Base-by-base conservation (phyloP, 169 alveolate species). In the Eimeria tenella region DNA sequence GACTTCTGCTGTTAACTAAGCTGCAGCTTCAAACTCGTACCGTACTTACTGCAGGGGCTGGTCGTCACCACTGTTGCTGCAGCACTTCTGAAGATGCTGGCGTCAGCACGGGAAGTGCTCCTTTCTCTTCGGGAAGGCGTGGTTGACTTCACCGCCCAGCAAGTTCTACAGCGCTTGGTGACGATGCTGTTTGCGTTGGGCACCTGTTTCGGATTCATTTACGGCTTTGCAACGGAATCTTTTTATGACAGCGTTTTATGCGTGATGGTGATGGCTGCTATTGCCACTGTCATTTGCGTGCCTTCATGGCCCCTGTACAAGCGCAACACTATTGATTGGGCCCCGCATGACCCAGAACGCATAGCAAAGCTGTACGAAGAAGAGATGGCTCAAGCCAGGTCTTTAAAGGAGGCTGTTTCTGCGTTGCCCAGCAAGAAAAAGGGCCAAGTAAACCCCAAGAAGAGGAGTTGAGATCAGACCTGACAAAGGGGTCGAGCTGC, bases 281-380 rank as follows among this genome's bases (percentile, higher is more conserved):
- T 75, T 60, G 89, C 94, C n/a, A 63, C 70, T 49, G 65, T 90
- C 31, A 65, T 90, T 21, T 90, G 94, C 65, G 42, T 90, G 11
- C 94, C 94, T 8, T 90, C 94, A 4, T 90, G 94, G 94, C 94
- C 94, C 50, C 5, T 42, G 31, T 90, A 74, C 89, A 31, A 73
- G 23, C 68, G 73, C 19, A 65, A 74, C 82, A 31, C 88, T 4
- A 82, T 90, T 13, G 56, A 77, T 56, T 90, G 87, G 75, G 58
- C 94, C 74, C 94, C 94, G 5, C 94, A 90, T 52, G 94, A 90
- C 89, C 94, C 94, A 5, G 65, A 4, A 56, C 56, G 94, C 49
- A 82, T 90, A 15, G 94, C 79, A 13, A 75, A 60, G 77, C 68
- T 90, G 42, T 90, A 73, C 82, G 71, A 68, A 3, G 74, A 58